These are phyloP conservation scores for Paracoccidioides brasiliensis DNA, from an alignment of 2,329 filamentous ascomycete species.

Conservation along the genomic window DNA sequence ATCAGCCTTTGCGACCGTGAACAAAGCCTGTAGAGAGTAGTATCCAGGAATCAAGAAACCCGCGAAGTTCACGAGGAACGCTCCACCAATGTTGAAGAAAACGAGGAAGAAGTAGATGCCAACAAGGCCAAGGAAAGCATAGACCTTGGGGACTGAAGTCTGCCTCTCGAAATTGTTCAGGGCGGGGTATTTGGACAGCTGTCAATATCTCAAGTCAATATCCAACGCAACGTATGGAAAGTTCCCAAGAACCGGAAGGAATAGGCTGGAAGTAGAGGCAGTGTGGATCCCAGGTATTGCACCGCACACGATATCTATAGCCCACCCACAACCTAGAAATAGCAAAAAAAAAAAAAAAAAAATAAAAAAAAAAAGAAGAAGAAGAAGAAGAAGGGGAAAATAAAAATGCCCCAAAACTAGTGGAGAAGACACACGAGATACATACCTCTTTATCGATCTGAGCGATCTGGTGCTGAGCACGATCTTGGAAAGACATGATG, in stretches of 20 bases:
- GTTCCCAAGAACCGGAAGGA: background rate
- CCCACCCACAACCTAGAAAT: too few relatives aligned
- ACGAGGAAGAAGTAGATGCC: constrained; percentile 57
- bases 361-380: background rate
- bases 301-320: too few relatives aligned
- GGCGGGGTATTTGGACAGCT: constrained; percentile 54
- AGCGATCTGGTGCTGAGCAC: constrained; percentile 49
- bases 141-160: constrained; percentile 56
- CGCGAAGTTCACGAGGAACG: constrained; percentile 55
- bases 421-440: constrained; percentile 12
- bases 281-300: background rate
- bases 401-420: background rate
- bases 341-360: too few relatives aligned
- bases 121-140: constrained; percentile 50
- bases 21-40: constrained; percentile 53
- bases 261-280: background rate
- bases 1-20: constrained; percentile 46
- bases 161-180: constrained; percentile 58
- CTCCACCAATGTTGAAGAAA: constrained; percentile 59
- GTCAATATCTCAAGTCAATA: constrained; percentile 11
- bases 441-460: constrained; percentile 57
- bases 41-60: constrained; percentile 53
- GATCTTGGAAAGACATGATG: constrained; percentile 40
- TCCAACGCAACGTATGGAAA: background rate
- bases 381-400: background rate